Conservation (phyloP, 495 filamentous ascomycete genomes). For the Rhypophila decipiens region DNA sequence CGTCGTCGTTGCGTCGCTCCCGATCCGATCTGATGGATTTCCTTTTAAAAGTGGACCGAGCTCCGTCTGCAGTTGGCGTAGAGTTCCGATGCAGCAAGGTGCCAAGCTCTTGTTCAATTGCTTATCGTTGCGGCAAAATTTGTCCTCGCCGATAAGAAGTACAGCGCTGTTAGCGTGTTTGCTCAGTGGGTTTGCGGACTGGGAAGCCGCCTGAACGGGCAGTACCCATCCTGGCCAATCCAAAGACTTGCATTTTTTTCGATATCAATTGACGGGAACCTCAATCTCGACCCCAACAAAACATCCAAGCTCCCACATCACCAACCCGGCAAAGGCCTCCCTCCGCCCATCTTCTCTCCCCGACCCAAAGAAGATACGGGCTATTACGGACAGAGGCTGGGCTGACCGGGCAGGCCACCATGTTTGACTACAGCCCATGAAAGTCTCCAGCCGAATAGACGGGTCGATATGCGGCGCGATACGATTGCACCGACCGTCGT, state of each 20-base stretch:
- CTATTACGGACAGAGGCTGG: too few species aligned
- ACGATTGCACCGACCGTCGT: constrained; percentile 32
- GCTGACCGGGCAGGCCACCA: constrained; percentile 36
- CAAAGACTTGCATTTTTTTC: too few species aligned
- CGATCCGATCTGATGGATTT: neutral
- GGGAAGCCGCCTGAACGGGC: neutral
- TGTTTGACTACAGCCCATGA: constrained; percentile 47
- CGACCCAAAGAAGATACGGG: too few species aligned
- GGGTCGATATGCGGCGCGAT: constrained; percentile 47
- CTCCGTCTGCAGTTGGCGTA: neutral
- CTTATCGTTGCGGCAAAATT: constrained; percentile 8
- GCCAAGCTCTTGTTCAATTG: too few species aligned
- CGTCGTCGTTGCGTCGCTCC: neutral
- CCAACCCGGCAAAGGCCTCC: neutral
- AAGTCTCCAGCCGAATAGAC: constrained; percentile 45
- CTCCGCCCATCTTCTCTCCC: neutral
- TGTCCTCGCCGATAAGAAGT: constrained; percentile 3
- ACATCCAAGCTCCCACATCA: neutral
- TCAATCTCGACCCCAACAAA: neutral
- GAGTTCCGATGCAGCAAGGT: too few species aligned
- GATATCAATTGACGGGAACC: too few species aligned
- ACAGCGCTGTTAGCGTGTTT: neutral
- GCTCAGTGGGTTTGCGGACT: too few species aligned
- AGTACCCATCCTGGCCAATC: too few species aligned
- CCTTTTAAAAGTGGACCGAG: neutral